Base-by-base conservation (phyloP, 768 basidiomycete species). In the Cystoderma amianthinum region DNA sequence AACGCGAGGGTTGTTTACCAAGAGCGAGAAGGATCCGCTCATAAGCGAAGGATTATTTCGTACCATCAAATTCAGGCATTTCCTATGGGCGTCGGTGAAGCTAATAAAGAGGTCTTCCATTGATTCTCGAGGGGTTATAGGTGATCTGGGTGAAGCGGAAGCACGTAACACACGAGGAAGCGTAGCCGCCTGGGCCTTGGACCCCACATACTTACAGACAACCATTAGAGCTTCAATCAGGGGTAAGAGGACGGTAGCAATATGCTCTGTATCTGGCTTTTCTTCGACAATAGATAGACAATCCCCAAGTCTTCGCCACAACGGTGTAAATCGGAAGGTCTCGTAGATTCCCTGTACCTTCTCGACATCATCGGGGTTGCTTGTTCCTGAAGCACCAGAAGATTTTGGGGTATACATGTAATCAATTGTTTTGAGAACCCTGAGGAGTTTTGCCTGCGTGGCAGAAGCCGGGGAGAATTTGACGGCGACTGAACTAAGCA, bases 221-320 rank as follows among this genome's bases (percentile, higher is more conserved):
- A 99, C 93, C 95, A 99, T 97, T 45, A 99, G 67, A 2, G 94
- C 79, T 60, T 99, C 96, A 45, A 99, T 96, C 36, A 97, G 71
- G 9, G 96, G 96, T 22, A 99, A 68, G 2, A 99, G 70, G 11
- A 97, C 90, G 2, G 88, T 94, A 3, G 91, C 91, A 37, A 95
- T 80, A 56, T 96, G 87, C 43, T 89, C 87, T 32, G 82, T 79
- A 47, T 87, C 82, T 0, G 83, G 68, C 44, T 82, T 80, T 47
- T 83, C 80, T 54, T 91, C 89, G 44, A 98, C 82, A 40, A 83
- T 67, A 2, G 78, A 77, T 30, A 99, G 71, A 54, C 94, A 95
- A 47, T 89, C 85, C n/a, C 94, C 85, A 3, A 99, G 73, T 25
- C 83, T 76, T 37, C 78, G 72, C 96, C 96, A 99, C 18, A 98